These are phyloP conservation scores for Vitis hybrid DNA, from an alignment of 177 flowering plant genomes.

Conservation along the genomic window DNA sequence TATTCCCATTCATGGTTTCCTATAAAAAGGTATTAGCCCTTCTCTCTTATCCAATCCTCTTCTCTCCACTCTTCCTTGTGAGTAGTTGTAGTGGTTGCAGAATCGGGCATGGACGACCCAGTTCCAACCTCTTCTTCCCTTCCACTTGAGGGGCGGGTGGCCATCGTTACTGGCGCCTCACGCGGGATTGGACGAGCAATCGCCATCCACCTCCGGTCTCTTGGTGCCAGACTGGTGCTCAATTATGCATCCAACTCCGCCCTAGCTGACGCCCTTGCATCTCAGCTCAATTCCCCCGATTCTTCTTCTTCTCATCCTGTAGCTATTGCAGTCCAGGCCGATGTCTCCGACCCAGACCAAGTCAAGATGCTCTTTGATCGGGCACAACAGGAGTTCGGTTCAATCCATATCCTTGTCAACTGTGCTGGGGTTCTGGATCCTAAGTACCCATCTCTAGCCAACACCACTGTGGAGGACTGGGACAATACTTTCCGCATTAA, in stretches of 20 bases:
- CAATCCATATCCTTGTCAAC: constrained; percentile 34
- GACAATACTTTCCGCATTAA: constrained; percentile 33
- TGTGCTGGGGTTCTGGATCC: constrained; percentile 40
- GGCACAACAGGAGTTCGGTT: constrained; percentile 30
- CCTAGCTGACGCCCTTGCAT: constrained; percentile 29
- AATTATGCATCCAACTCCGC: constrained; percentile 35
- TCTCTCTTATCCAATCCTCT: too few species aligned
- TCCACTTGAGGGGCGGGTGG: constrained; percentile 33
- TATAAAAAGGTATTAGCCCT: neutral
- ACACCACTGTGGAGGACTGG: constrained; percentile 34
- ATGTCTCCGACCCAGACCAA: constrained; percentile 27
- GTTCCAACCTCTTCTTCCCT: constrained; percentile 4
- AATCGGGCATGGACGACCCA: neutral
- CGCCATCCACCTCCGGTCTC: constrained; percentile 36
- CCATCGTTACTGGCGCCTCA: constrained; percentile 39
- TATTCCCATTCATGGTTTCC: neutral
- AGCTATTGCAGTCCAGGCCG: constrained; percentile 14
- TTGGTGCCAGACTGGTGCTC: constrained; percentile 44
- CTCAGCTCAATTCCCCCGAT: constrained; percentile 28
- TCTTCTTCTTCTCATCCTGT: neutral
- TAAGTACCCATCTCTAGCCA: constrained; percentile 32
- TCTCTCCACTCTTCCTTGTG: too few species aligned
- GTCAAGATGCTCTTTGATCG: constrained; percentile 40
- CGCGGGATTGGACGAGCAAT: constrained; percentile 48
- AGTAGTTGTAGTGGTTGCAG: neutral